Base-by-base conservation (phyloP, 2,329 filamentous ascomycete genomes). In the Neoascochyta sp. region DNA sequence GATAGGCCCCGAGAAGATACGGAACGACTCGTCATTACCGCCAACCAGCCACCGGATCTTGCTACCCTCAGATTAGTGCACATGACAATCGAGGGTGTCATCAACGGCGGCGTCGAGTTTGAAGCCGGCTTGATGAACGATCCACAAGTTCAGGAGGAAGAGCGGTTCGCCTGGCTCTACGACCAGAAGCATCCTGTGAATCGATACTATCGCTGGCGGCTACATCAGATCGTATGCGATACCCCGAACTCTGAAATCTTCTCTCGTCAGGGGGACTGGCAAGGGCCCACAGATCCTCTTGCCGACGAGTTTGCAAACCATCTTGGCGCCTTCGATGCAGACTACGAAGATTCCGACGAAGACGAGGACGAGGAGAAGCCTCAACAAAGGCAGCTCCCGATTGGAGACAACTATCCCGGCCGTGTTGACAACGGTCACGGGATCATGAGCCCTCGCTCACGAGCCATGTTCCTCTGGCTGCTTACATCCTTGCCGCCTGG, bases 161-260 rank as follows among this genome's bases (percentile, higher is more conserved):
- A 94, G 60, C 88, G 83, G 45, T 96, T 90, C 80, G 84, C 88
- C 0, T 98, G 89, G 85, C 71, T 98, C 4, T 98, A 86, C 81
- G 83, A 96, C 59, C 12, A 76, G 81, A 44, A 89, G 81, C 57
- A 62, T 20, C 52, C 71, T 74, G 41, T 88, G 80, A 15, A 90
- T 83, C 10, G 93, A 10, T 98, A 89, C 75, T 96, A 96, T 62
- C 80, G 92, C 23, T 96, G 87, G 84, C 79, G 86, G 24, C 57
- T 96, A 24, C 95, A 89, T 85, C 81, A 92, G 48, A 74, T 90
- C 7, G 70, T 90, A n/a, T 88, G 84, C 1, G 80, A 50, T 19
- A 45, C 43, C 5, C 33, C 43, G 4, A 46, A 45, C 21, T 24
- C 44, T 2, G 52, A 56, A 26, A 50, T 60, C 7, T 60, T 57